Base-by-base conservation (phyloP, 148 eudicot genomes). In the Amaranthus cruentus region DNA sequence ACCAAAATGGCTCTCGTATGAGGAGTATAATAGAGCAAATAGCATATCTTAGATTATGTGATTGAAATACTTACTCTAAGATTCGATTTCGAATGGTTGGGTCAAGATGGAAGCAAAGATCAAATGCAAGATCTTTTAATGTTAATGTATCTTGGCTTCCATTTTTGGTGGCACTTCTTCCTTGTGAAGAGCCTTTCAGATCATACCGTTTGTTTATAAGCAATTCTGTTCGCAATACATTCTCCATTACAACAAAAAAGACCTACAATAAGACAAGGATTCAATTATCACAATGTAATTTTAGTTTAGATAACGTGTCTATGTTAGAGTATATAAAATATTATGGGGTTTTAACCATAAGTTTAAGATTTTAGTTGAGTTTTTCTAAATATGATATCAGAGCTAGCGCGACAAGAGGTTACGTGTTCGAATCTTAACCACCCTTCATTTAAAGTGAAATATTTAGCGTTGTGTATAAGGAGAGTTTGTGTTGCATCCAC, bases 171-270 rank as follows among this genome's bases (percentile, higher is more conserved):
- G 77, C 76, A 56, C 69, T 76, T 76, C 87, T 75, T 56, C 87
- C 83, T 76, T 81, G 82, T 63, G 84, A 62, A 15, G 87, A 78
- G 68, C 87, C 84, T 81, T 84, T 84, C 7, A 84, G 81, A 68
- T 84, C 87, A 81, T 72, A 84, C 46, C 72, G 71, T 73, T 68
- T 84, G 64, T 84, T 83, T 42, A 84, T 59, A 13, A 73, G 78
- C 55, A 74, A 60, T 10, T 84, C 83, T 55, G 84, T 42, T 73
- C 65, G 80, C 42, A 81, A 55, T 10, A 84, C 15, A 63, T 84
- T 84, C 59, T 79, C 84, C 84, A 84, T 81, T 8, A 84, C 87
- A 18, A 84, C 82, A 73, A 84, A 84, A 77, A 81, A 84, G 0
- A 84, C 68, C 87, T 84, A 74, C 76, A 14, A 10, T 18, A 7